These are phyloP conservation scores for Pugionium cornutum DNA, from an alignment of 345 rosid species.

Conservation along the genomic window DNA sequence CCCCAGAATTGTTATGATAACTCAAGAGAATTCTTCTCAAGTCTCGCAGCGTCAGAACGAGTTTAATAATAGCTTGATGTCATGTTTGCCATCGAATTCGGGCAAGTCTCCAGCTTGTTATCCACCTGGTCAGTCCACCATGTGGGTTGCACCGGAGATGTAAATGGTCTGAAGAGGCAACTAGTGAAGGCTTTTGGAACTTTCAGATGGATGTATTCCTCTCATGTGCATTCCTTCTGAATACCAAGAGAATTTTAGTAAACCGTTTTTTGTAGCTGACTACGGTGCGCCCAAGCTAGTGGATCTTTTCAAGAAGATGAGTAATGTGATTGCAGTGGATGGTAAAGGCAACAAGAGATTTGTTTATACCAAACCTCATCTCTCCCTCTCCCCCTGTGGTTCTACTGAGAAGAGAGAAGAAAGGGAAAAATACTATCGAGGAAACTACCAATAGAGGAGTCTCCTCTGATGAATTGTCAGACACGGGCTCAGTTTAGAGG, in stretches of 20 bases:
- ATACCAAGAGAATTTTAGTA: conserved; percentile 72
- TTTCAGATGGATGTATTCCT: conserved; percentile 79
- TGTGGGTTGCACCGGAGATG: conserved; percentile 97
- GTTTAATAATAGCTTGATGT: conserved; percentile 29
- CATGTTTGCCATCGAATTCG: conserved; percentile 57
- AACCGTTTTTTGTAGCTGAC: conserved; percentile 76
- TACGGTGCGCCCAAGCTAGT: conserved; percentile 76
- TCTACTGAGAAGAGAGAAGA: conserved; percentile 57
- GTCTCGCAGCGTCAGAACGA: conserved; percentile 51
- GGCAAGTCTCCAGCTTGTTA: conserved; percentile 51
- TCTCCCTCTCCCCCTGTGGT: conserved; percentile 49
- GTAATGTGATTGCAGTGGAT: conserved; percentile 60
- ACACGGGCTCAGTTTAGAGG: conserved; percentile 31
- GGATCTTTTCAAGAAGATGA: conserved; percentile 83
- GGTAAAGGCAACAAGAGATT: conserved; percentile 74
- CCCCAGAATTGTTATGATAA: conserved; percentile 55
- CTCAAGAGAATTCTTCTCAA: conserved; percentile 52
- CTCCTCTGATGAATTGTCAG: conserved; percentile 76
- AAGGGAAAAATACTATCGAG: conserved; percentile 52
- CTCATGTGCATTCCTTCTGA: conserved; percentile 68
- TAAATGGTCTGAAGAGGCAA: conserved; percentile 76
- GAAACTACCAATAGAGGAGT: conserved; percentile 40
- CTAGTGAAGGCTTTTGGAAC: conserved; percentile 78
- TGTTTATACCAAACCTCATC: conserved; percentile 55
- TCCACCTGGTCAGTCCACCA: conserved; percentile 56